Base-by-base conservation (phyloP, 73 alveolate species). In the Effrenium voratum region DNA sequence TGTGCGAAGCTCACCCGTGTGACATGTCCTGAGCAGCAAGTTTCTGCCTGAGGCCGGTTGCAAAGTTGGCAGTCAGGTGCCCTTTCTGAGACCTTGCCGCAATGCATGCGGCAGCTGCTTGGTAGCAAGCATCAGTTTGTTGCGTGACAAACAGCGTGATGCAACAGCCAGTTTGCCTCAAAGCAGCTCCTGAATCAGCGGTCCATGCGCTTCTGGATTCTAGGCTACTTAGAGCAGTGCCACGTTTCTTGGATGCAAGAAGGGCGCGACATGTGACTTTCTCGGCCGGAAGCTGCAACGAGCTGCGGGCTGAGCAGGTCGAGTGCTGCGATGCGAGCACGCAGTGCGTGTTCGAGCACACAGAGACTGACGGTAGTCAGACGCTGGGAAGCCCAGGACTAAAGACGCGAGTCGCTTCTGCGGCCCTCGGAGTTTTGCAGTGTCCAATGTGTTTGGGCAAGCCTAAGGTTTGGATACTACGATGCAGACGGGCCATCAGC, bases 21-120 rank as follows among this genome's bases (percentile, higher is more conserved):
- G n/a, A n/a, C n/a, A n/a, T n/a, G n/a, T n/a, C n/a, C n/a, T n/a
- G n/a, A n/a, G n/a, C n/a, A n/a, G n/a, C n/a, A n/a, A n/a, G n/a
- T n/a, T n/a, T n/a, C n/a, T n/a, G n/a, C n/a, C n/a, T n/a, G n/a
- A 87, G 95, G 95, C 95, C 32, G 95, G 95, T 15, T 87, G 95
- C 83, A 87, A 87, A 75, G 28, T 83, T 5, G 95, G 95, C 38
- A 72, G 83, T 63, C 95, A 87, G 83, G 38, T 87, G 32, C 95
- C 95, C 5, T 87, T 87, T 32, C 49, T 87, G 38, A 63, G 95
- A 87, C 95, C 95, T 34, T 87, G 95, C 84, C 95, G 95, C n/a
- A 87, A 87, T 28, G 84, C 95, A 32, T 87, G 95, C 36, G 95
- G 79, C 43, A 87, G 95, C n/a, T 30, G n/a, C 84, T 40, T 55